Conservation (phyloP, 2,329 filamentous ascomycete species). For the Sporothrix sp. region DNA sequence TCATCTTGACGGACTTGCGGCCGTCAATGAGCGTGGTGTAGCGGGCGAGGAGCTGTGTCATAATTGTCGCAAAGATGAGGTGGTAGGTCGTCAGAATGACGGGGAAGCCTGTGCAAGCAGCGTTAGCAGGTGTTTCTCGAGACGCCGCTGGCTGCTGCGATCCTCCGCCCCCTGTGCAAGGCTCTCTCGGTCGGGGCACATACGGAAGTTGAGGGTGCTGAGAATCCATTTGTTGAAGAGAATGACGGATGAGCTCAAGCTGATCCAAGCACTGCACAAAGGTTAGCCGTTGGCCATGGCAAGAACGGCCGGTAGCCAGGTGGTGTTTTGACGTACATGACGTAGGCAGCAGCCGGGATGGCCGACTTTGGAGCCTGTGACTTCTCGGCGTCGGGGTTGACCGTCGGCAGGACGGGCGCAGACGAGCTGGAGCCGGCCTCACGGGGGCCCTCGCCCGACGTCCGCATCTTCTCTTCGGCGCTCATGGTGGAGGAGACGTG, state of each 20-base stretch:
- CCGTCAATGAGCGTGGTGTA: constrained; percentile 87
- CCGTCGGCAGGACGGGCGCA: constrained; percentile 62
- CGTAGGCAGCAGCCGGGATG: constrained; percentile 79
- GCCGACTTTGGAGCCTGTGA: constrained; percentile 51
- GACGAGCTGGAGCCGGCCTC: constrained; percentile 32
- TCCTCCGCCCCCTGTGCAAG: neutral
- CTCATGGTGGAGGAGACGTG: constrained; percentile 39
- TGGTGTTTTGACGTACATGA: constrained; percentile 42
- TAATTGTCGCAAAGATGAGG: constrained; percentile 80
- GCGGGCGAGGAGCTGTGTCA: constrained; percentile 87
- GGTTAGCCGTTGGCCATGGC: neutral
- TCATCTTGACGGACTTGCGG: constrained; percentile 96
- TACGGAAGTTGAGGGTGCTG: constrained; percentile 74
- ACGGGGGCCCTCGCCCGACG: constrained; percentile 66
- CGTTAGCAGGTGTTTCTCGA: constrained; percentile 4
- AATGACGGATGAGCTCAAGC: constrained; percentile 86
- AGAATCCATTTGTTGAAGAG: constrained; percentile 99
- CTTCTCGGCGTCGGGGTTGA: constrained; percentile 70
- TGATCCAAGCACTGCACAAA: constrained; percentile 69
- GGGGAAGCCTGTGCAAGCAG: constrained; percentile 45
- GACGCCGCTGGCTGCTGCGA: no score
- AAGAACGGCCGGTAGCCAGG: neutral
- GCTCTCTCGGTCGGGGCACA: constrained; percentile 11
- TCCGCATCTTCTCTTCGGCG: constrained; percentile 70
- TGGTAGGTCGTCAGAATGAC: constrained; percentile 95